These are phyloP conservation scores for Graphilbum ipis-grandicollis DNA, from an alignment of 2,329 filamentous ascomycete species.

Conservation along the genomic window DNA sequence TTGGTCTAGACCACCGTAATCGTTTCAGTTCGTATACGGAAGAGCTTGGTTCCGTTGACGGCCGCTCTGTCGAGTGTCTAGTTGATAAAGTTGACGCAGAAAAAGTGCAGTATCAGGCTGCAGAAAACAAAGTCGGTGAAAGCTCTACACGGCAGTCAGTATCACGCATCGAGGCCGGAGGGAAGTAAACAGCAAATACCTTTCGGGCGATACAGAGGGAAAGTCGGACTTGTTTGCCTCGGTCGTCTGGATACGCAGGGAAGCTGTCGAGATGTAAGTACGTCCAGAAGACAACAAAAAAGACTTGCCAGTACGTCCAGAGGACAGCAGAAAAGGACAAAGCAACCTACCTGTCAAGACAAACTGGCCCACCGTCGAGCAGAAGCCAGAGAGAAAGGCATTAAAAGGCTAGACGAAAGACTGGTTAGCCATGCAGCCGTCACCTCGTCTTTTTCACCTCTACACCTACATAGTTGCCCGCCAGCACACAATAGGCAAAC, in stretches of 20 bases:
- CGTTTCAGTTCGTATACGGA: too few species aligned
- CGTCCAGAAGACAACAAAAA: slow-evolving; percentile 1
- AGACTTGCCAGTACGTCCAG: background rate
- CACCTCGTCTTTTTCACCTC: too few species aligned
- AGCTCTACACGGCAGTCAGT: slow-evolving; percentile 48
- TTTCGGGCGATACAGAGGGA: slow-evolving; percentile 58
- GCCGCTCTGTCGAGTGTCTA: too few species aligned
- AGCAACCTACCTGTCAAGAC: slow-evolving; percentile 66
- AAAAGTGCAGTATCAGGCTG: slow-evolving; percentile 92
- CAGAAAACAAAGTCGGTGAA: slow-evolving; percentile 95
- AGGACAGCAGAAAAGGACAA: background rate
- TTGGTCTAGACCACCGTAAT: too few species aligned
- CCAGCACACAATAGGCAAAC: slow-evolving; percentile 82
- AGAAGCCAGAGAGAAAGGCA: slow-evolving; percentile 91
- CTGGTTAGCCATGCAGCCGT: too few species aligned
- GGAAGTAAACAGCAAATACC: slow-evolving; percentile 30
- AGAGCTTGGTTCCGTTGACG: too few species aligned
- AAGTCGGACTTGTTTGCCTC: slow-evolving; percentile 66
- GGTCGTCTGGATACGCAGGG: slow-evolving; percentile 82
- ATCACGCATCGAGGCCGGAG: too few species aligned
- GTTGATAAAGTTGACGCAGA: slow-evolving; percentile 99
- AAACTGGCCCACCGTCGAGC: slow-evolving; percentile 89
- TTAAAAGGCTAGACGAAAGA: slow-evolving; percentile 64
- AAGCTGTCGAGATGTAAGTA: too few species aligned
- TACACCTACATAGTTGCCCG: slow-evolving; percentile 77